A percentile compares a stretch with the other conserved stretches of the same genome.
Evolutionary conservation across 73 alveolate species (phyloP).

Genomic region (Paramecium biaurelia): DNA sequence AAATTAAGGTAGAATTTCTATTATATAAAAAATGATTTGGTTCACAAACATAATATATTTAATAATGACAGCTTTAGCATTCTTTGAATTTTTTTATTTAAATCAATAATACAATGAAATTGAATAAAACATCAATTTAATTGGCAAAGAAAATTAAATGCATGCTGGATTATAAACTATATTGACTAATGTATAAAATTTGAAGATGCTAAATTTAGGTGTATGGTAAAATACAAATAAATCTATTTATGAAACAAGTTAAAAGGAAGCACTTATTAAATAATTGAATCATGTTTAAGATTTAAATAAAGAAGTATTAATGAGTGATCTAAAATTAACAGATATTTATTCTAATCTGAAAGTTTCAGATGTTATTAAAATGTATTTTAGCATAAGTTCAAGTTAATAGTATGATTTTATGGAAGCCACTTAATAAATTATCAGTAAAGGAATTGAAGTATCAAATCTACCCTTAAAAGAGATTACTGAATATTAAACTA

Average conservation of each 20-base stretch:
- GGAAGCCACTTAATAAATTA: slow-evolving; percentile 46
- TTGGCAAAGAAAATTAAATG: neutral
- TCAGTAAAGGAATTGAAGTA: slow-evolving; percentile 22
- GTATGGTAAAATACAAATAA: neutral
- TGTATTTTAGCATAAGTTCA: neutral
- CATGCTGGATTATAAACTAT: slow-evolving; percentile 11
- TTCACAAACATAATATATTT: slow-evolving; percentile 2
- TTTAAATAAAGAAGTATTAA: neutral
- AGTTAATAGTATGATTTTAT: slow-evolving; percentile 27
- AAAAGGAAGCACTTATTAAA: neutral
- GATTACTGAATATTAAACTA: neutral
- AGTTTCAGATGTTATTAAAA: neutral
- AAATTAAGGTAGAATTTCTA: neutral
- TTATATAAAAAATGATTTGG: neutral
- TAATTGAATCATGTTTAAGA: neutral
- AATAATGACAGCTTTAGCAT: neutral
- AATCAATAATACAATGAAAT: slow-evolving; percentile 29
- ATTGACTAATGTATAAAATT: neutral
- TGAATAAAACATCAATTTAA: neutral
- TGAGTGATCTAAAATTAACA: neutral
- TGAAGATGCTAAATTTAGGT: neutral
- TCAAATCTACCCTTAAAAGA: neutral
- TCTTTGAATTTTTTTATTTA: slow-evolving; percentile 1
- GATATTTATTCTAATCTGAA: neutral
- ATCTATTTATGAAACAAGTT: neutral